These are phyloP conservation scores for Scheffersomyces titani DNA, from an alignment of 1,139 yeast genomes.

Conservation along the genomic window DNA sequence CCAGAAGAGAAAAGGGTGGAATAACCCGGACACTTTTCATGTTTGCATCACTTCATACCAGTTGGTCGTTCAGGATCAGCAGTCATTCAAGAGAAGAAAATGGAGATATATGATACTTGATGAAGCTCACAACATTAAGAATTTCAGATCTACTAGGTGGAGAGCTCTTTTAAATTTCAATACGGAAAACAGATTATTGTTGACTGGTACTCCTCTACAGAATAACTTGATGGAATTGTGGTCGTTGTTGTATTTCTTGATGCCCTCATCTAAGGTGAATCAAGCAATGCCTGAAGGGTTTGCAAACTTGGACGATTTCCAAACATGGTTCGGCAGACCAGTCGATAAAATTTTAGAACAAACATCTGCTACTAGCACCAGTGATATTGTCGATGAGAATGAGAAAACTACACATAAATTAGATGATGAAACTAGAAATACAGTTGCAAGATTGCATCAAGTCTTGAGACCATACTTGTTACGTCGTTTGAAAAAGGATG, in stretches of 20 bases:
- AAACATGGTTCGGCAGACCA: slow-evolving; percentile 97
- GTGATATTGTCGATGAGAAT: slow-evolving; percentile 46
- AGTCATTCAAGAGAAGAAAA: slow-evolving; percentile 83
- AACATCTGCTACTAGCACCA: slow-evolving; percentile 47
- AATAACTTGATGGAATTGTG: slow-evolving; percentile 90
- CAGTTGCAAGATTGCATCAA: slow-evolving; percentile 88
- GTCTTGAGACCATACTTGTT: slow-evolving; percentile 89
- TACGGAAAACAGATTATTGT: slow-evolving; percentile 79
- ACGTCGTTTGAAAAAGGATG: slow-evolving; percentile 92
- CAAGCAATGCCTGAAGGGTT: slow-evolving; percentile 91
- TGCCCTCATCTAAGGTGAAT: slow-evolving; percentile 83
- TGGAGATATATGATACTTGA: slow-evolving; percentile 98
- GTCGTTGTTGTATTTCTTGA: slow-evolving; percentile 89
- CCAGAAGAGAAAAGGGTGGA: slow-evolving; percentile 97
- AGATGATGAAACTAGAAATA: slow-evolving; percentile 74
- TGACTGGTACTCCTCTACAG: slow-evolving; percentile 96
- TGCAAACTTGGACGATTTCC: slow-evolving; percentile 94
- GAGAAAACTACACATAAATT: slow-evolving; percentile 38
- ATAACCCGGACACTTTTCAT: slow-evolving; percentile 92
- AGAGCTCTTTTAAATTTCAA: slow-evolving; percentile 92
- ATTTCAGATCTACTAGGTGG: slow-evolving; percentile 96
- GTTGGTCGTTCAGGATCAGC: slow-evolving; percentile 93
- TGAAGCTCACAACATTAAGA: slow-evolving; percentile 97
- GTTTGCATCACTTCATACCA: slow-evolving; percentile 97
- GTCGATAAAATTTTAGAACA: slow-evolving; percentile 87